A percentile compares a stretch with the other conserved stretches of the same genome.
Evolutionary conservation across 768 basidiomycete species (phyloP).

Genomic region (Boletus pseudopeckii): DNA sequence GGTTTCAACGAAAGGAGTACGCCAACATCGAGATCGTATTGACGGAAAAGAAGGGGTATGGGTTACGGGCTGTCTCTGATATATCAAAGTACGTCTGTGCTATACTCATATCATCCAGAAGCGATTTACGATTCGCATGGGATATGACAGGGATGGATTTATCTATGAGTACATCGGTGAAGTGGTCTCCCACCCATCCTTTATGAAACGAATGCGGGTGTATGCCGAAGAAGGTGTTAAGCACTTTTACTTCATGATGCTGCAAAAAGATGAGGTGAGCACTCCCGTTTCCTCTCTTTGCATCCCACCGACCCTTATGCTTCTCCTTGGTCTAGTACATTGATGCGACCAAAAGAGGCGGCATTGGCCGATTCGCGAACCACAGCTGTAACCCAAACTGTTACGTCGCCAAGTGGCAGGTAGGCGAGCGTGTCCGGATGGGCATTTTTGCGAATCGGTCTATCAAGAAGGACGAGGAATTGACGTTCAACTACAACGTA

Average conservation of each 20-base stretch:
- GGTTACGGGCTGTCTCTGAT: slow-evolving; percentile 73
- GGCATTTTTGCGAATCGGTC: slow-evolving; percentile 92
- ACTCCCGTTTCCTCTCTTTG: neutral
- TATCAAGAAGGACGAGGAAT: slow-evolving; percentile 77
- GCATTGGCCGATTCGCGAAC: slow-evolving; percentile 95
- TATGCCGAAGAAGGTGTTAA: slow-evolving; percentile 91
- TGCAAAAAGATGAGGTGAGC: slow-evolving; percentile 93
- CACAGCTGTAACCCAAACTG: slow-evolving; percentile 98
- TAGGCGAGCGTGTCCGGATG: slow-evolving; percentile 88
- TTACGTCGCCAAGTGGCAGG: slow-evolving; percentile 97
- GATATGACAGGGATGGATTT: slow-evolving; percentile 68
- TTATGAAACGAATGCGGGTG: slow-evolving; percentile 90
- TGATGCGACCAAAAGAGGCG: slow-evolving; percentile 95
- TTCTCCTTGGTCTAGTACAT: slow-evolving; percentile 62
- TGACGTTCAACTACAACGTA: slow-evolving; percentile 99
- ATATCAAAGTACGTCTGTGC: slow-evolving; percentile 54
- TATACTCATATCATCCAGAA: neutral
- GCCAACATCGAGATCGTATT: slow-evolving; percentile 84
- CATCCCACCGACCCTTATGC: neutral
- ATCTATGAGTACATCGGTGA: slow-evolving; percentile 99
- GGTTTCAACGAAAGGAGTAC: slow-evolving; percentile 86
- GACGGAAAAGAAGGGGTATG: slow-evolving; percentile 96
- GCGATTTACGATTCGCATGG: slow-evolving; percentile 7
- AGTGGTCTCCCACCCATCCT: slow-evolving; percentile 81
- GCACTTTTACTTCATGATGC: slow-evolving; percentile 99